Evolutionary conservation across 257 asterid species (phyloP), one percentile per base, ranked within the genome.

Genomic region (Datura wrightii): DNA sequence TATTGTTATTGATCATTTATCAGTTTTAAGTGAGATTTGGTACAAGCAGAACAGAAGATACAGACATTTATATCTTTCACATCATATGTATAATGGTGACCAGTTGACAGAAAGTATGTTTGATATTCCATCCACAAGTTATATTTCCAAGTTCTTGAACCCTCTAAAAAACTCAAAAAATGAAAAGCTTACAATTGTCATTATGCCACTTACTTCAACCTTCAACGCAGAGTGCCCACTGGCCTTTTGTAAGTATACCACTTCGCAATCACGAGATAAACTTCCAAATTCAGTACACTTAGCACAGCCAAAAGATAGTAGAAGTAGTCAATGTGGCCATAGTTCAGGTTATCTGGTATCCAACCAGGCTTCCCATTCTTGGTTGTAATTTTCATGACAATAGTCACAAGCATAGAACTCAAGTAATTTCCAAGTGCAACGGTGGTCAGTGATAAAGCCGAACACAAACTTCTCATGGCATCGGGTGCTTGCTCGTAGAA

Each of bases 401-500:
- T 85, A 6, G 93, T 87, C 85, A 92, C 94, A 69, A 93, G 86
- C 69, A 91, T 39, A 37, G 96, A 74, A 84, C 95, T 91, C 86
- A 93, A 18, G 66, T 92, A 93, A 87, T 83, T 93, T 79, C 98
- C 96, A 3, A 93, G 83, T 3, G 96, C 95, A 34, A 84, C 74
- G 4, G 96, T 94, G 50, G 93, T 89, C 16, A 92, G 94, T 11
- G 89, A 86, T 13, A 94, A 90, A 2, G 96, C 97, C 4, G 94
- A 65, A 58, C 93, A 87, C 79, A 93, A 74, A 60, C 95, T 92
- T 86, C 98, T 84, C 94, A 92, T 91, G 18, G 97, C 91, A 78
- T 94, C 96, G 0, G 98, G 98, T 0, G 98, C 98, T 84, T 94
- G 95, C 70, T 92, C 95, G 10, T 92, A 94, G 89, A 94, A 94